Evolutionary conservation across 306 rosid species (phyloP).

Genomic region (Quercus alba): DNA sequence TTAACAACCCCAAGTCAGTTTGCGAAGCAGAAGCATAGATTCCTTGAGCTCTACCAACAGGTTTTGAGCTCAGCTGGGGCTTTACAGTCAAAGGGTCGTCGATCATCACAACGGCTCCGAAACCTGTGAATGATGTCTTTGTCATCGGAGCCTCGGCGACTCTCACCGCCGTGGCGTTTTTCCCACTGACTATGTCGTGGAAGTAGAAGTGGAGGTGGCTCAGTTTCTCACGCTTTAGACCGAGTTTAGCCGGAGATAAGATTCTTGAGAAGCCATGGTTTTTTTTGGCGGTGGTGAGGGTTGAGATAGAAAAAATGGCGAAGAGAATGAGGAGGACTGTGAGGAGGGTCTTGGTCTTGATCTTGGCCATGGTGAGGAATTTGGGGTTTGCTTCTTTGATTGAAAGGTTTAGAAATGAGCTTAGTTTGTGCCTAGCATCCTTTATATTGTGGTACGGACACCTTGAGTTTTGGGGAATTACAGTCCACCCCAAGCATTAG

Average conservation of each 20-base stretch:
- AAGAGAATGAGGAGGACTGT: neutral
- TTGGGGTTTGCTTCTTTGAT: neutral
- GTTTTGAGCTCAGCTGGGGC: slow-evolving; percentile 36
- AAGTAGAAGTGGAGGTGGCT: slow-evolving; percentile 53
- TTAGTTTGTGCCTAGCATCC: no score
- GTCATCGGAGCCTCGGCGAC: slow-evolving; percentile 38
- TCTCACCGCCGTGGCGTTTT: slow-evolving; percentile 36
- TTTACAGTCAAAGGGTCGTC: slow-evolving; percentile 54
- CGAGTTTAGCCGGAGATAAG: slow-evolving; percentile 11
- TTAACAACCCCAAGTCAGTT: slow-evolving; percentile 36
- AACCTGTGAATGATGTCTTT: slow-evolving; percentile 15
- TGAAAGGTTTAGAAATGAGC: no score
- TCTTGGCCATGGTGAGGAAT: slow-evolving; percentile 11
- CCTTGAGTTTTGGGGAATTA: no score
- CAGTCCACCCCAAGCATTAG: no score
- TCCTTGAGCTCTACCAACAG: slow-evolving; percentile 65
- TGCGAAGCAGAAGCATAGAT: slow-evolving; percentile 58
- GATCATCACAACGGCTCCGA: slow-evolving; percentile 52
- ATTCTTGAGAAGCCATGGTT: slow-evolving; percentile 6
- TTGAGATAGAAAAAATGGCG: neutral
- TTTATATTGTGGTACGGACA: no score
- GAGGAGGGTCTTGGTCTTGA: neutral
- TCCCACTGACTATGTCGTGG: slow-evolving; percentile 49
- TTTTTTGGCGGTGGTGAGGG: neutral
- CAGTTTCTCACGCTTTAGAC: slow-evolving; percentile 32